phyloP scores from a whole-genome alignment of 768 basidiomycete genomes.

The Hericium rajendrae region DNA sequence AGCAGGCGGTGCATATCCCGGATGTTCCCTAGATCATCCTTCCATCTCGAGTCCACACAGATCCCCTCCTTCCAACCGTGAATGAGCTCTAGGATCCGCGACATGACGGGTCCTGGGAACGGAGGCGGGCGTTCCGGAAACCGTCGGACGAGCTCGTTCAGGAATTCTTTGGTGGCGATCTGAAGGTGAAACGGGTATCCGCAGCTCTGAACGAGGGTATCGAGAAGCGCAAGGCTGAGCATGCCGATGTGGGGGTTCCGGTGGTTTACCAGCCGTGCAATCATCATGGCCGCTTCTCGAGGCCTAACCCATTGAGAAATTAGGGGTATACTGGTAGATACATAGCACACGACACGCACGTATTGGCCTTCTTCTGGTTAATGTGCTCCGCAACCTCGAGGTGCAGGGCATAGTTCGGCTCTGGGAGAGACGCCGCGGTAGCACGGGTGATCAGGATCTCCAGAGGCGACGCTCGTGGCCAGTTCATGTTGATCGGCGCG shows the following conservation, averaged over 20 bases:
- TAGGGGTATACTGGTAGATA: too few relatives aligned
- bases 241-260: slow-evolving; percentile 88
- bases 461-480: slow-evolving; percentile 52
- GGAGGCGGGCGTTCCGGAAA: slow-evolving; percentile 97
- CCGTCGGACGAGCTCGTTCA: slow-evolving; percentile 95
- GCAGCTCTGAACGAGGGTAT: slow-evolving; percentile 89
- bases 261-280: slow-evolving; percentile 81
- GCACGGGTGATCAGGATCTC: slow-evolving; percentile 71
- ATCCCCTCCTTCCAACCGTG: slow-evolving; percentile 93
- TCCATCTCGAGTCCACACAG: slow-evolving; percentile 82
- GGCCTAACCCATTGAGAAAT: slow-evolving; percentile 39
- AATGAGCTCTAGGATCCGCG: slow-evolving; percentile 85
- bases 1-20: slow-evolving; percentile 94
- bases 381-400: slow-evolving; percentile 91
- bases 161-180: slow-evolving; percentile 92
- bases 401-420: slow-evolving; percentile 87
- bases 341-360: slow-evolving; percentile 36
- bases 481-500: slow-evolving; percentile 13
- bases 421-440: slow-evolving; percentile 76
- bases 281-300: slow-evolving; percentile 81
- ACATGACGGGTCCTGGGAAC: slow-evolving; percentile 92
- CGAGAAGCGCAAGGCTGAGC: slow-evolving; percentile 76
- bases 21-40: slow-evolving; percentile 94
- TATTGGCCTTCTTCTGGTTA: slow-evolving; percentile 94
- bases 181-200: slow-evolving; percentile 98